Conservation (phyloP, 1,284 basidiomycete species). For the Sporisorium scitamineum region DNA sequence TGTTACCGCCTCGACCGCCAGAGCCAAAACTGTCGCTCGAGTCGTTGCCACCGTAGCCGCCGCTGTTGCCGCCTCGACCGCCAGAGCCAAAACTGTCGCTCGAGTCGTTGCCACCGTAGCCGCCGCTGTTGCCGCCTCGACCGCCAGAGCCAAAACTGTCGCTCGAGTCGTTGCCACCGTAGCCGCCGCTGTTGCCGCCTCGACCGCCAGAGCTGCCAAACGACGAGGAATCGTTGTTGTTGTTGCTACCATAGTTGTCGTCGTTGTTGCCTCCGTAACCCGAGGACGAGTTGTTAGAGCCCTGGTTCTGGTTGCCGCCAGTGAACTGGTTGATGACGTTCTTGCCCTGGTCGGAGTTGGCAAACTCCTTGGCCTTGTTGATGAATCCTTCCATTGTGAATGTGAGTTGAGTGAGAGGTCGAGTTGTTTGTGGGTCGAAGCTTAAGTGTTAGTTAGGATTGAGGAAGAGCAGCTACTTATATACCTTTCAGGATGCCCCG, state of each 20-base stretch:
- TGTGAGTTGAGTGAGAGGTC: not conserved
- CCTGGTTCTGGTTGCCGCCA: conserved; percentile 44
- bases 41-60: conserved; percentile 20
- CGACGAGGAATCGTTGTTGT: conserved; percentile 11
- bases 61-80: conserved; percentile 14
- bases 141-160: conserved; percentile 13
- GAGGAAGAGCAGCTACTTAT: conserved; percentile 1
- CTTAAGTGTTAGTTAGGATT: too few species aligned
- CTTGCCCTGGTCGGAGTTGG: conserved; percentile 50
- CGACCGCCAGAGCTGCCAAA: not conserved
- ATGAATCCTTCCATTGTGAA: conserved; percentile 58
- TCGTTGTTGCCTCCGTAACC: conserved; percentile 12
- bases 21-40: conserved; percentile 19
- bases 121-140: conserved; percentile 3
- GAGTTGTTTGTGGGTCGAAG: not conserved
- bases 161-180: conserved; percentile 31
- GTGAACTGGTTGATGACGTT: conserved; percentile 44
- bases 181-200: conserved; percentile 8
- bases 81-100: conserved; percentile 25
- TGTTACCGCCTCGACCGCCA: not conserved
- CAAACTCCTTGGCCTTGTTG: conserved; percentile 63
- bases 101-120: conserved; percentile 16
- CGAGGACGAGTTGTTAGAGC: conserved; percentile 11
- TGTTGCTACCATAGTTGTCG: conserved; percentile 17
- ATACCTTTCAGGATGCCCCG: conserved; percentile 3